Conservation (phyloP, 495 filamentous ascomycete genomes). For the Massariosphaeria phaeospora region DNA sequence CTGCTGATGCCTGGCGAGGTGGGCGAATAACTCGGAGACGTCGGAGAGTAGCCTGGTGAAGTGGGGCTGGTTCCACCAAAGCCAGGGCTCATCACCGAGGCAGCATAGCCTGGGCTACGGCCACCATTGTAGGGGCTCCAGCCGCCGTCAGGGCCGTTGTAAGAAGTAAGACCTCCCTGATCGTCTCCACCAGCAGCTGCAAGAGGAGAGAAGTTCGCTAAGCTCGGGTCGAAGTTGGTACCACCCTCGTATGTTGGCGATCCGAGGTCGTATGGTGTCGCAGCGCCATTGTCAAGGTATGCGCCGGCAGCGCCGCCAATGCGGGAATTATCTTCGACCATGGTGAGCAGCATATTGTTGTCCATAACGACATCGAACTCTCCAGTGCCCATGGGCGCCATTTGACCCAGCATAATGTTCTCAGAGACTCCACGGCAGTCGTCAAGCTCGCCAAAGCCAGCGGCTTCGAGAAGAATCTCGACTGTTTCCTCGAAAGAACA, state of each 20-base stretch:
- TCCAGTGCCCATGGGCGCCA: constrained; percentile 93
- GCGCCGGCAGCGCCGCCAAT: constrained; percentile 70
- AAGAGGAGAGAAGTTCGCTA: constrained; percentile 86
- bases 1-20: constrained; percentile 47
- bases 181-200: constrained; percentile 64
- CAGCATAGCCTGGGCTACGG: constrained; percentile 67
- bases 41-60: constrained; percentile 79
- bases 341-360: constrained; percentile 89
- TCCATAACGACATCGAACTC: constrained; percentile 90
- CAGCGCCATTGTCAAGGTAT: constrained; percentile 69
- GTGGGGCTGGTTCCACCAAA: constrained; percentile 64
- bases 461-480: constrained; percentile 93
- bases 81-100: constrained; percentile 80
- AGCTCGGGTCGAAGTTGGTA: constrained; percentile 70
- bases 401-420: constrained; percentile 96
- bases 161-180: constrained; percentile 64
- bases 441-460: constrained; percentile 87
- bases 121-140: constrained; percentile 60
- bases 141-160: constrained; percentile 52
- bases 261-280: constrained; percentile 89
- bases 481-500: constrained; percentile 99
- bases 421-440: constrained; percentile 97
- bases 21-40: constrained; percentile 62
- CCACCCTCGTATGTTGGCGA: constrained; percentile 80
- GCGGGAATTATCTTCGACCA: constrained; percentile 82